phyloP scores from a whole-genome alignment of 169 alveolate species.

The Ichthyophthirius multifiliis region DNA sequence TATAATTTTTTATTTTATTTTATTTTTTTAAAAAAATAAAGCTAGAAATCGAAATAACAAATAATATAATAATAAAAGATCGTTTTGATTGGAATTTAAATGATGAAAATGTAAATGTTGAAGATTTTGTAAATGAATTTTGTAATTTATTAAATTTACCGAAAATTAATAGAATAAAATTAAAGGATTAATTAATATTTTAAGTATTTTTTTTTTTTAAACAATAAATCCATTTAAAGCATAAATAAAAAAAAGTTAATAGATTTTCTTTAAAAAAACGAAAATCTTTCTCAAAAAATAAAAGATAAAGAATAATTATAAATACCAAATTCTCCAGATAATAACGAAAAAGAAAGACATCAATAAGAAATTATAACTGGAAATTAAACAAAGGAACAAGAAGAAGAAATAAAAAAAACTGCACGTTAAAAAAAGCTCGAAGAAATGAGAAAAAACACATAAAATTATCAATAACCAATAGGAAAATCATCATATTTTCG shows the following conservation, averaged over 20 bases:
- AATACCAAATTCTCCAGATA: neutral
- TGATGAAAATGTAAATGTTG: neutral
- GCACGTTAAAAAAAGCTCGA: neutral
- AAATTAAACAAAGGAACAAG: neutral
- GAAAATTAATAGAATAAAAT: neutral
- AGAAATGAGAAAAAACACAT: neutral
- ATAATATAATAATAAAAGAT: neutral
- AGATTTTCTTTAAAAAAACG: neutral
- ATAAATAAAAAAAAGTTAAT: neutral
- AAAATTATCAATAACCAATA: neutral
- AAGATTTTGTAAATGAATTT: neutral
- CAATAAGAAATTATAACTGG: neutral
- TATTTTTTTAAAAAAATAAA: neutral
- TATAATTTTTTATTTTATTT: no score
- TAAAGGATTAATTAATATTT: neutral
- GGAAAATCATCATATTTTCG: neutral
- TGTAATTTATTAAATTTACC: neutral
- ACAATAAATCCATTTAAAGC: neutral
- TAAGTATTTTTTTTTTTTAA: neutral
- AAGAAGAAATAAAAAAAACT: neutral
- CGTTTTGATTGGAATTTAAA: constrained; percentile 16
- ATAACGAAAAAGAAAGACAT: neutral
- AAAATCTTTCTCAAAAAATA: neutral
- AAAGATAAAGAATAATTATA: neutral
- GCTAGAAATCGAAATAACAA: neutral